Conservation (phyloP, 2,329 filamentous ascomycete species). For the Alternaria brassicicola region DNA sequence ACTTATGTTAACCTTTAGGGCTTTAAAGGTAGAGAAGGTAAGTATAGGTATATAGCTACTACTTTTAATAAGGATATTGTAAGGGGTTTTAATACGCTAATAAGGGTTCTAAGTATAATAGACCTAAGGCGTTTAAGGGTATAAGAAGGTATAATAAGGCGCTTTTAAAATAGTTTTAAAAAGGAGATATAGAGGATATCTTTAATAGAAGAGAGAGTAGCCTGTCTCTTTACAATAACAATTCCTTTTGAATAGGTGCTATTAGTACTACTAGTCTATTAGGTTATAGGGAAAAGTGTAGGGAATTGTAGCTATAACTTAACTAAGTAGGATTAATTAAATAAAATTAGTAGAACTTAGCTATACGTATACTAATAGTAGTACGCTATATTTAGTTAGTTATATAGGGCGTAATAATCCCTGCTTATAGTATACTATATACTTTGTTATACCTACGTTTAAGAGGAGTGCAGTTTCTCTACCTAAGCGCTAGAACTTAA, state of each 20-base stretch:
- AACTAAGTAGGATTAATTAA: background rate
- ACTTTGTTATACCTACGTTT: background rate
- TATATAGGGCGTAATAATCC: background rate
- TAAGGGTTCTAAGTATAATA: constrained; percentile 10
- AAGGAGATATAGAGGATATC: background rate
- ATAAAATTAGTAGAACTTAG: background rate
- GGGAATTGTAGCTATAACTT: background rate
- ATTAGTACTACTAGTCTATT: background rate
- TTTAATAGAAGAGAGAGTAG: background rate
- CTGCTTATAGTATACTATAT: background rate
- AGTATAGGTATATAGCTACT: background rate
- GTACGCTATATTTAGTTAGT: background rate
- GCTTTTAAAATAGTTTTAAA: constrained; percentile 15
- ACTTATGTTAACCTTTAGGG: constrained; percentile 13
- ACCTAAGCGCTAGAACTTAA: too few relatives aligned
- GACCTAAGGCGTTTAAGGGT: constrained; percentile 9
- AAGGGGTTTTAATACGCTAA: constrained; percentile 16
- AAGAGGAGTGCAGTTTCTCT: background rate
- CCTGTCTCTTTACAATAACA: background rate
- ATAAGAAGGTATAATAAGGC: constrained; percentile 11
- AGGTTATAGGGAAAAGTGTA: background rate
- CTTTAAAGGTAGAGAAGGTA: background rate
- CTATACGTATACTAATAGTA: background rate
- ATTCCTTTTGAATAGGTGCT: background rate
- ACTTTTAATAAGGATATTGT: constrained; percentile 12